These are phyloP conservation scores for Tephrocybe sp. DNA, from an alignment of 768 basidiomycete species.

Conservation along the genomic window DNA sequence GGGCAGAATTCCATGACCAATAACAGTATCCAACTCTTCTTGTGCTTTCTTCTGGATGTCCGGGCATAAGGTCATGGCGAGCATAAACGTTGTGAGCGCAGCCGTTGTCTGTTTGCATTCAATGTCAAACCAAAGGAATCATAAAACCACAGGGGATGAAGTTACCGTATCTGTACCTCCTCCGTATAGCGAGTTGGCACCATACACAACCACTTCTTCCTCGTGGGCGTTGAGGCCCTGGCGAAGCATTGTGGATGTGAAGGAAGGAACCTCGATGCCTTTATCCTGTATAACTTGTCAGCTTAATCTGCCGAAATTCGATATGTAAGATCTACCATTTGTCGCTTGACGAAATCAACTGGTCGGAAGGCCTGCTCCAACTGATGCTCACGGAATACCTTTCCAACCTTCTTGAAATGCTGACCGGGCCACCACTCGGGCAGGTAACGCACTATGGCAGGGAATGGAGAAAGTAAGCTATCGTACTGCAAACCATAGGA, in stretches of 20 bases:
- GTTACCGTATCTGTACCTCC: constrained; percentile 17
- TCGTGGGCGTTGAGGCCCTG: constrained; percentile 11
- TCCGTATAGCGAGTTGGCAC: constrained; percentile 16
- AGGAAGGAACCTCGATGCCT: constrained; percentile 14
- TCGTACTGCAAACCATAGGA: too few species aligned
- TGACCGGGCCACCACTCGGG: constrained; percentile 18
- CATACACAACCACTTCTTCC: constrained; percentile 15
- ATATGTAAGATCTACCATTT: constrained; percentile 9
- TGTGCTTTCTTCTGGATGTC: constrained; percentile 19
- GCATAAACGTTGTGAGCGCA: constrained; percentile 26
- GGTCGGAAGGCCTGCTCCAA: constrained; percentile 16
- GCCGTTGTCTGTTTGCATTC: constrained; percentile 12
- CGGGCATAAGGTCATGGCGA: constrained; percentile 38
- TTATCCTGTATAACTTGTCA: constrained; percentile 2
- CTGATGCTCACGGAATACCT: constrained; percentile 13
- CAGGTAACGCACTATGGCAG: constrained; percentile 12
- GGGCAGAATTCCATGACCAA: constrained; percentile 14
- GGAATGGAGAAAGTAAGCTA: neutral
- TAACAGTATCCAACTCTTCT: constrained; percentile 13
- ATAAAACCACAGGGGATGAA: neutral
- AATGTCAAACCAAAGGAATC: too few species aligned
- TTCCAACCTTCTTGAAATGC: constrained; percentile 18
- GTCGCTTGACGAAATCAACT: constrained; percentile 17
- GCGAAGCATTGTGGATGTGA: constrained; percentile 15
- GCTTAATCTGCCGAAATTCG: neutral